Percentiles rank a stretch among this genome's conserved stretches.
These are phyloP conservation scores for Omphalotus olearius DNA, from an alignment of 1,284 basidiomycete genomes.

Conservation along the genomic window DNA sequence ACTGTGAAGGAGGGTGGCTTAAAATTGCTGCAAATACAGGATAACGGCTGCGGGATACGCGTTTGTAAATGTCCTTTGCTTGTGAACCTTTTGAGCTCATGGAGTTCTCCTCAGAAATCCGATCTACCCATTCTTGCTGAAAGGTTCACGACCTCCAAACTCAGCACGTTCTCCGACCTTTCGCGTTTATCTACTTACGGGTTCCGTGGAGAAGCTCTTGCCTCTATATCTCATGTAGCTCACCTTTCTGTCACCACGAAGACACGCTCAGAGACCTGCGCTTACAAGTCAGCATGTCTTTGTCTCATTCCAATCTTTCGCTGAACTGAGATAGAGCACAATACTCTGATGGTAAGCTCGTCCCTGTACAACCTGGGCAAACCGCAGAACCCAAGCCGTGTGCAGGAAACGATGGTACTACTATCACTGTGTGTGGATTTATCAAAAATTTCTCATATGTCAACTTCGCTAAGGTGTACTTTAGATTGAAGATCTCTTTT, in stretches of 20 bases:
- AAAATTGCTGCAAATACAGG: slow-evolving; percentile 94
- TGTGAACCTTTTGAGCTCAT: neutral
- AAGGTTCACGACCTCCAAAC: slow-evolving; percentile 94
- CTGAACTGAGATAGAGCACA: slow-evolving; percentile 53
- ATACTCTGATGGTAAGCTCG: slow-evolving; percentile 74
- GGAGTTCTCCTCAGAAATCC: slow-evolving; percentile 36
- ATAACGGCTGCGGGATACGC: slow-evolving; percentile 93
- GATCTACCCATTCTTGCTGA: slow-evolving; percentile 93
- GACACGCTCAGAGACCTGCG: slow-evolving; percentile 74
- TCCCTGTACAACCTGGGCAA: slow-evolving; percentile 65
- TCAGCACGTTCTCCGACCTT: slow-evolving; percentile 85
- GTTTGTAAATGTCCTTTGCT: slow-evolving; percentile 37
- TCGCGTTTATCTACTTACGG: slow-evolving; percentile 89
- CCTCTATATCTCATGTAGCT: slow-evolving; percentile 94
- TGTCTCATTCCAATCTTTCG: neutral
- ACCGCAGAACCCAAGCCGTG: slow-evolving; percentile 79
- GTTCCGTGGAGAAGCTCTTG: slow-evolving; percentile 95
- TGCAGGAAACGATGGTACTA: slow-evolving; percentile 94
- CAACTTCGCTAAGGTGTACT: slow-evolving; percentile 6
- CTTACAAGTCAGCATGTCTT: slow-evolving; percentile 71
- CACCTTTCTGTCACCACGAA: slow-evolving; percentile 89
- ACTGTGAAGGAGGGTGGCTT: slow-evolving; percentile 94
- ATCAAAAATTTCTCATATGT: neutral
- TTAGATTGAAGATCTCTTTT: slow-evolving; percentile 96
- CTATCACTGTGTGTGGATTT: slow-evolving; percentile 61